Evolutionary conservation across 73 alveolate species (phyloP), one percentile per base, ranked within the genome.

Genomic region (Uronychia binucleata): DNA sequence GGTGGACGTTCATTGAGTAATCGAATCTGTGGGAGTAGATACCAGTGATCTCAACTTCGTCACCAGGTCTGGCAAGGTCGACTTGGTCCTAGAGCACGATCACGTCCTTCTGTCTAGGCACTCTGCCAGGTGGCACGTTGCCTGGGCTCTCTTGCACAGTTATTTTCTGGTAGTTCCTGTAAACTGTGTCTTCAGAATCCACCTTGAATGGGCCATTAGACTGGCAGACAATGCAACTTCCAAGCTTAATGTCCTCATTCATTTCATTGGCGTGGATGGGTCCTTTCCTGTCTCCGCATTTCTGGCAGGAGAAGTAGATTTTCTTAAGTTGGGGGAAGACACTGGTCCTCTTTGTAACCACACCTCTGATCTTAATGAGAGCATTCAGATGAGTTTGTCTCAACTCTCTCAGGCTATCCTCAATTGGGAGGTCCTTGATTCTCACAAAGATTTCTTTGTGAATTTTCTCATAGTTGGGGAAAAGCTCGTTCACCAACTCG

Each of bases 31-130:
- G 90, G 75, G 94, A 91, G 87, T 90, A 98, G 32, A 98, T 90
- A 33, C 99, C 99, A 34, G 98, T 96, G 30, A 97, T 96, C 87
- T 96, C 99, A 78, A 99, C 99, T 83, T 98, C 99, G 84, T 99
- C 99, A 25, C 99, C 99, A 8, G 99, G 99, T 31, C 99, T 92
- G 31, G 99, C 99, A 13, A 94, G 87, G 93, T 99, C 99, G 25
- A 99, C 98, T 80, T 94, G 90, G 87, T 99, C 99, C 74, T 97
- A 98, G 13, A 96, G 93, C 76, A 99, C 92, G 28, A 97, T 91
- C 46, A 97, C 99, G 91, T 98, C 99, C 82, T 98, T 97, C 81
- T 98, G 96, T 84, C 99, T 93, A 11, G 99, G 99, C 46, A 99
- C 99, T 92, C 99, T 89, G 19, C 99, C 99, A 8, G 99, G 99